phyloP scores from a whole-genome alignment of 345 rosid species.

The Populus alba region DNA sequence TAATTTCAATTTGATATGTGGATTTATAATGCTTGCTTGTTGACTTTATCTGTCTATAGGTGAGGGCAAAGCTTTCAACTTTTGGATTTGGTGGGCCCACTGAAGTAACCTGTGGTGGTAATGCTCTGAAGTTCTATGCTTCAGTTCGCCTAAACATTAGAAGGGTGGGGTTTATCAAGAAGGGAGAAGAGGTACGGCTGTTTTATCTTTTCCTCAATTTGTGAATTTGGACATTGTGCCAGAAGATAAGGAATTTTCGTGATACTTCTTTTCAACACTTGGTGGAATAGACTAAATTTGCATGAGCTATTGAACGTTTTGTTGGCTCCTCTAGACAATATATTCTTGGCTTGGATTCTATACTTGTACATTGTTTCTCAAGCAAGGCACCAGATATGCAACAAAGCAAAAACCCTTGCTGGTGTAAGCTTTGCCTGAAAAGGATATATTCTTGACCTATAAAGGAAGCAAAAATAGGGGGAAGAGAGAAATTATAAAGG shows the following conservation, averaged over 20 bases:
- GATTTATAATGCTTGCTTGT: background rate
- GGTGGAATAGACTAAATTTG: background rate
- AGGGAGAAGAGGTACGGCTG: slow-evolving; percentile 76
- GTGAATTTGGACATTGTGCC: slow-evolving; percentile 1
- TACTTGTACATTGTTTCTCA: background rate
- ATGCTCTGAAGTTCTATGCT: slow-evolving; percentile 97
- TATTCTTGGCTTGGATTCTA: background rate
- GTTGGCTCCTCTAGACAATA: background rate
- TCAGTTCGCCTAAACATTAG: slow-evolving; percentile 78
- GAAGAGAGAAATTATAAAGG: background rate
- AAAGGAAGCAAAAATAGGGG: background rate
- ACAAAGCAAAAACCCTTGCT: background rate
- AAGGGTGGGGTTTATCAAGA: slow-evolving; percentile 73
- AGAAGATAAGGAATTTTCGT: background rate
- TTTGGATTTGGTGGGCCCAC: slow-evolving; percentile 92
- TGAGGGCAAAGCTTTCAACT: slow-evolving; percentile 83
- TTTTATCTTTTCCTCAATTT: background rate
- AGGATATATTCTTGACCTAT: background rate
- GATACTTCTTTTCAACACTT: background rate
- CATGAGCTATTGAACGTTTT: background rate
- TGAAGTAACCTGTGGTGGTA: slow-evolving; percentile 98
- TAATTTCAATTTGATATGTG: background rate
- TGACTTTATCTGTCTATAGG: slow-evolving; percentile 40
- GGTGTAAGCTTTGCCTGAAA: background rate
- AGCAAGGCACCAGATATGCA: background rate